These are phyloP conservation scores for Eutypa lata DNA, from an alignment of 2,329 filamentous ascomycete species.

Conservation along the genomic window DNA sequence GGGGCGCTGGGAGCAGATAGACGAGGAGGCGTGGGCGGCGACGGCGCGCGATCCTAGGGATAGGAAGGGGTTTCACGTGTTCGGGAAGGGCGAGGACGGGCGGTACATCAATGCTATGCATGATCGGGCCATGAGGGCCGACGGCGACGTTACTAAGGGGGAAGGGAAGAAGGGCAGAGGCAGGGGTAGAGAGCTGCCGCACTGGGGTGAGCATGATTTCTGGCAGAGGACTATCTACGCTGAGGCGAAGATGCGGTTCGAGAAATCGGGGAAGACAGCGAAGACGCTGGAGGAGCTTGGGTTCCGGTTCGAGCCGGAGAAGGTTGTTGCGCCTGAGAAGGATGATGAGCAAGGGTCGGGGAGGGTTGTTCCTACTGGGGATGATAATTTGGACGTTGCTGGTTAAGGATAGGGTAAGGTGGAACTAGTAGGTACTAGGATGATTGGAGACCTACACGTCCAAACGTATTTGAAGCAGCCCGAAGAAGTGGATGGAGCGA, in stretches of 20 bases:
- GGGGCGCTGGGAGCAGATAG: conserved; percentile 62
- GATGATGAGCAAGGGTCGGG: conserved; percentile 22
- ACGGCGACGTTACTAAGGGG: not conserved
- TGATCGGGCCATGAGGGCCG: conserved; percentile 54
- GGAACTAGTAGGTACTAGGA: not conserved
- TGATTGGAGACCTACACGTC: too few species aligned
- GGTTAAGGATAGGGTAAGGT: not conserved
- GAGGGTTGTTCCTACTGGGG: not conserved
- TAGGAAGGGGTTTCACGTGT: conserved; percentile 48
- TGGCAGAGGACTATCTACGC: conserved; percentile 70
- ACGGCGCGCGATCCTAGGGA: too few species aligned
- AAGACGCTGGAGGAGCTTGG: conserved; percentile 70
- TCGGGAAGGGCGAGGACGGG: conserved; percentile 58
- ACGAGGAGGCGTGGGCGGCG: conserved; percentile 44
- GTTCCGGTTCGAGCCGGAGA: conserved; percentile 49
- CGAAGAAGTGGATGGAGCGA: too few species aligned
- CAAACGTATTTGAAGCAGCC: too few species aligned
- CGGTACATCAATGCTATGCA: conserved; percentile 68
- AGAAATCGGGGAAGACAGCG: conserved; percentile 60
- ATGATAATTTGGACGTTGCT: not conserved
- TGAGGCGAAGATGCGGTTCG: conserved; percentile 70
- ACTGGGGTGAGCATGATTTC: conserved; percentile 67
- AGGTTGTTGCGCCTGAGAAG: not conserved
- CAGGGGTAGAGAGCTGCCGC: conserved; percentile 64
- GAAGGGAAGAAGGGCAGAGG: conserved; percentile 29